phyloP scores from a whole-genome alignment of 2,329 filamentous ascomycete species.

The Torrubiella hemipterigena region DNA sequence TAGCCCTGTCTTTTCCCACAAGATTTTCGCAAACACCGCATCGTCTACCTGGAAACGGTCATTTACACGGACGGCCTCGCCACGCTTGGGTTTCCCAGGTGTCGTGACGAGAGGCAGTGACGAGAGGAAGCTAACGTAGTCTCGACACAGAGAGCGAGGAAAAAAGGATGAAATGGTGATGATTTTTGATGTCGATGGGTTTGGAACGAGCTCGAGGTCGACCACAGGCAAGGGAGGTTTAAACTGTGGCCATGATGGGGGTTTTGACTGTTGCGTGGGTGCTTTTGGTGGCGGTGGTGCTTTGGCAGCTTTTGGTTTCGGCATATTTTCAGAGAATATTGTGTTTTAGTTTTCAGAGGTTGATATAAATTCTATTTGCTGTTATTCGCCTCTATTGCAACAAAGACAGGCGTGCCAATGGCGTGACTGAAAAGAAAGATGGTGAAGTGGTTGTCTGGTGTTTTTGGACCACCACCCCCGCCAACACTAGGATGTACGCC shows the following conservation, averaged over 20 bases:
- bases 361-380: neutral
- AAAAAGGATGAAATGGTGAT: conserved; percentile 64
- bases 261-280: conserved; percentile 10
- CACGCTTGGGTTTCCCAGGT: conserved; percentile 64
- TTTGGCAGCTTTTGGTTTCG: conserved; percentile 20
- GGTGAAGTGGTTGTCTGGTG: no score
- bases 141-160: conserved; percentile 61
- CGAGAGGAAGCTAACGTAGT: conserved; percentile 61
- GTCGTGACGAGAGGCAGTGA: conserved; percentile 65
- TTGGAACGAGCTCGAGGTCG: conserved; percentile 47
- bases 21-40: conserved; percentile 53
- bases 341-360: neutral
- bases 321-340: conserved; percentile 12
- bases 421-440: no score
- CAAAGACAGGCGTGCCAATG: no score
- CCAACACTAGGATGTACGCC: no score
- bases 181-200: conserved; percentile 47
- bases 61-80: conserved; percentile 75
- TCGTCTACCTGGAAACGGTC: conserved; percentile 81
- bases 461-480: no score
- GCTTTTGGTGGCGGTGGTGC: conserved; percentile 7
- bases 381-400: neutral
- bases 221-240: conserved; percentile 54
- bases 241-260: conserved; percentile 58
- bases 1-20: conserved; percentile 72